These are phyloP conservation scores for Iris pallida DNA, from an alignment of 116 monocot species.

Conservation along the genomic window DNA sequence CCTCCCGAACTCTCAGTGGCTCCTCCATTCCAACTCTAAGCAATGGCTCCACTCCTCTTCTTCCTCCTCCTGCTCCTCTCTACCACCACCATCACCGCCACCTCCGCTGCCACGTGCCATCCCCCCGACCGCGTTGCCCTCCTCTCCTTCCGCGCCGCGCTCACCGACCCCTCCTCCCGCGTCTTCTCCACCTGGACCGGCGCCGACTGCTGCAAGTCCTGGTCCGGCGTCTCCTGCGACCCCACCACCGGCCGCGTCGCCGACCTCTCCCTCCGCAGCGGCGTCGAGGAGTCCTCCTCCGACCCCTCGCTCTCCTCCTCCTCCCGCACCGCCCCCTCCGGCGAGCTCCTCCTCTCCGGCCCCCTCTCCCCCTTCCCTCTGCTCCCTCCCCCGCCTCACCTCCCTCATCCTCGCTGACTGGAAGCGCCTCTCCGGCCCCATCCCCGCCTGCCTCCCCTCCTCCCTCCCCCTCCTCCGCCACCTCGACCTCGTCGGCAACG, in stretches of 20 bases:
- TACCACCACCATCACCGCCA: background rate
- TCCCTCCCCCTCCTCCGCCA: slow-evolving; percentile 56
- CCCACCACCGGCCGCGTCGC: slow-evolving; percentile 61
- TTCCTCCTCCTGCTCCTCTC: slow-evolving; percentile 7
- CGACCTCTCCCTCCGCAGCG: slow-evolving; percentile 72
- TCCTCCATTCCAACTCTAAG: background rate
- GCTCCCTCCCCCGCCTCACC: no score
- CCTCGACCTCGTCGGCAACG: slow-evolving; percentile 74
- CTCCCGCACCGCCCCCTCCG: slow-evolving; percentile 36
- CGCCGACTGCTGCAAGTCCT: slow-evolving; percentile 76
- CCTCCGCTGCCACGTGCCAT: slow-evolving; percentile 30
- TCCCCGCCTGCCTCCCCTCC: slow-evolving; percentile 70
- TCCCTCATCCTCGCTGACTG: no score
- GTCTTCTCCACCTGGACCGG: slow-evolving; percentile 81
- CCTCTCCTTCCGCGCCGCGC: slow-evolving; percentile 43
- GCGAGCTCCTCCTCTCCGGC: no score
- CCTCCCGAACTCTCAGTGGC: no score
- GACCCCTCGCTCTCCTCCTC: slow-evolving; percentile 48
- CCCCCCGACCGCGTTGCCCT: slow-evolving; percentile 57
- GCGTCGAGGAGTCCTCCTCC: no score
- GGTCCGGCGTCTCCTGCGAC: slow-evolving; percentile 88
- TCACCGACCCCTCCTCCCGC: slow-evolving; percentile 55
- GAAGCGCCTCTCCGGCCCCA: slow-evolving; percentile 66
- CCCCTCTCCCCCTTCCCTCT: no score
- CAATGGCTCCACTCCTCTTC: slow-evolving; percentile 14